Evolutionary conservation across 1,284 basidiomycete genomes (phyloP).

Genomic region (Cutaneotrichosporon daszewskae): DNA sequence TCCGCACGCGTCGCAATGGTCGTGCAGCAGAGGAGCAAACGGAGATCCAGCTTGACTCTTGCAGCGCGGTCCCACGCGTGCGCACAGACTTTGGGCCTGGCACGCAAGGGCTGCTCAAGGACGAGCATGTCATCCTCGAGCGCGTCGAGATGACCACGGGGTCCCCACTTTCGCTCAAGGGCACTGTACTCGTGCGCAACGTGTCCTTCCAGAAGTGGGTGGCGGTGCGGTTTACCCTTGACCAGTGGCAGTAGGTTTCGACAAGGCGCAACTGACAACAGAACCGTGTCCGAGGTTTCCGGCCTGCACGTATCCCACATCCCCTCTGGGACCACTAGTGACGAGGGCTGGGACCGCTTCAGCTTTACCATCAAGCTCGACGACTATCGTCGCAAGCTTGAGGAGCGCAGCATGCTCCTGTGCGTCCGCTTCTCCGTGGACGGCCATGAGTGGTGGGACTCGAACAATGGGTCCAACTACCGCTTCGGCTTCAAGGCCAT

Average conservation of each 20-base stretch:
- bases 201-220: constrained; percentile 55
- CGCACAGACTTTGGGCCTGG: constrained; percentile 44
- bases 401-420: constrained; percentile 60
- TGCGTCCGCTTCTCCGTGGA: constrained; percentile 57
- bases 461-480: constrained; percentile 49
- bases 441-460: constrained; percentile 52
- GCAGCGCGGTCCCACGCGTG: constrained; percentile 39
- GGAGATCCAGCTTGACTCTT: constrained; percentile 30
- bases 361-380: constrained; percentile 60
- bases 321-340: constrained; percentile 40
- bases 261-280: constrained; percentile 17
- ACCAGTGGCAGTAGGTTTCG: constrained; percentile 54
- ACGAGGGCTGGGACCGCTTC: constrained; percentile 51
- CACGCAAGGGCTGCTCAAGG: constrained; percentile 27
- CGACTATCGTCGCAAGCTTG: constrained; percentile 64
- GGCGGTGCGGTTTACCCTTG: constrained; percentile 53
- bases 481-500: constrained; percentile 48
- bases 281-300: constrained; percentile 53
- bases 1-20: constrained; percentile 39
- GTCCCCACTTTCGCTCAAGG: constrained; percentile 41
- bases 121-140: constrained; percentile 45
- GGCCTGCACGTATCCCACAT: constrained; percentile 47
- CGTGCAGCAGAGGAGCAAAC: constrained; percentile 21
- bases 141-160: constrained; percentile 34
- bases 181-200: constrained; percentile 52